Evolutionary conservation across 2,329 filamentous ascomycete species (phyloP).

Genomic region (Emmonsiellopsis sp.): DNA sequence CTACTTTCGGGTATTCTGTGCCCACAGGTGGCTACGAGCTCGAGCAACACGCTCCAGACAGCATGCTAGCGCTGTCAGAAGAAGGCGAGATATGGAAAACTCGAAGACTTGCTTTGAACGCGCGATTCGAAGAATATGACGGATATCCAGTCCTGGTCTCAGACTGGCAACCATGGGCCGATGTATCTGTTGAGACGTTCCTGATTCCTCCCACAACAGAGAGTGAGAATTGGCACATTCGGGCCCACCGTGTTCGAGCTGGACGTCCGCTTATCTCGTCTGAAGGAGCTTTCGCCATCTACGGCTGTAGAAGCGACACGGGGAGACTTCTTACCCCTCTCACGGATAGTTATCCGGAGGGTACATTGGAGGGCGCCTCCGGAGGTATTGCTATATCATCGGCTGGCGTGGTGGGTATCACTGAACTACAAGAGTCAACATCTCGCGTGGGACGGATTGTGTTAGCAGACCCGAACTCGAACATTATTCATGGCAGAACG

Average conservation of each 20-base stretch:
- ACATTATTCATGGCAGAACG: conserved; percentile 63
- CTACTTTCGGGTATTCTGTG: conserved; percentile 67
- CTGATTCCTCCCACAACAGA: conserved; percentile 52
- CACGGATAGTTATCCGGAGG: conserved; percentile 32
- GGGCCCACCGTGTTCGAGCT: conserved; percentile 53
- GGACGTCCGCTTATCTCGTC: conserved; percentile 58
- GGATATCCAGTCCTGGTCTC: conserved; percentile 55
- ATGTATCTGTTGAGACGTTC: conserved; percentile 57
- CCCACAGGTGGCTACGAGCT: conserved; percentile 67
- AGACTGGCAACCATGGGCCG: conserved; percentile 60
- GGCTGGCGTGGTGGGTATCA: conserved; percentile 44
- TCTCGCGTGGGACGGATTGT: conserved; percentile 54
- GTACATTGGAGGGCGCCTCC: conserved; percentile 25
- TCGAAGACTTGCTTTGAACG: conserved; percentile 57
- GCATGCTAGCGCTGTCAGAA: conserved; percentile 66
- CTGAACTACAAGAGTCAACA: conserved; percentile 31
- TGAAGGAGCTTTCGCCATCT: conserved; percentile 66
- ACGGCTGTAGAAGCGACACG: conserved; percentile 51
- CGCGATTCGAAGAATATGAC: conserved; percentile 50
- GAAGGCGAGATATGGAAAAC: conserved; percentile 74
- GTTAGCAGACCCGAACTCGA: conserved; percentile 70
- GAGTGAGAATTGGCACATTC: conserved; percentile 61
- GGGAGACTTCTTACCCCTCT: conserved; percentile 43
- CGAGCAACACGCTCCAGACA: conserved; percentile 68
- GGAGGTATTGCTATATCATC: conserved; percentile 38